Evolutionary conservation across 108 stramenopile species (phyloP).

Genomic region (Conticribra guillardii): DNA sequence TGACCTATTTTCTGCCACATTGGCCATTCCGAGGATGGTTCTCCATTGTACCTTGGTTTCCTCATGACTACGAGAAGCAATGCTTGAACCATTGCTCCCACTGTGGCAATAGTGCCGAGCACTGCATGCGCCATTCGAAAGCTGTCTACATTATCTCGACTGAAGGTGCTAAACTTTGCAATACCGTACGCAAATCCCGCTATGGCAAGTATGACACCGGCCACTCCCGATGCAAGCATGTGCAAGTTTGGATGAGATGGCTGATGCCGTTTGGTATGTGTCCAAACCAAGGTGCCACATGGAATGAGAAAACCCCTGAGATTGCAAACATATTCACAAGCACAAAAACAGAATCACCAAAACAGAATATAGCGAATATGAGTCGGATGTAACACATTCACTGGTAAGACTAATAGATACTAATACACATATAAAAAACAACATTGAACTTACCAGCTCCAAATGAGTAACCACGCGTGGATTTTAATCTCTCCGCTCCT

Average conservation of each 20-base stretch:
- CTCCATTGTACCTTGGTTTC: neutral
- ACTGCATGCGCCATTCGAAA: constrained; percentile 19
- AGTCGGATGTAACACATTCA: no score
- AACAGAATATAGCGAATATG: no score
- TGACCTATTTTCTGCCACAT: constrained; percentile 4
- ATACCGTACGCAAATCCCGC: constrained; percentile 16
- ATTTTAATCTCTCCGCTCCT: constrained; percentile 5
- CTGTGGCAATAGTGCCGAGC: constrained; percentile 15
- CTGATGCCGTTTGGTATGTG: constrained; percentile 11
- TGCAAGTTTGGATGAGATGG: neutral
- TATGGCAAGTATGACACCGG: constrained; percentile 1
- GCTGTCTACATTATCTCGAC: neutral
- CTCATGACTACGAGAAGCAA: constrained; percentile 1
- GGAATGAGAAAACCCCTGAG: constrained; percentile 18
- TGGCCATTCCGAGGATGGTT: neutral
- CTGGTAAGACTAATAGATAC: no score
- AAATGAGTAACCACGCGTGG: constrained; percentile 12
- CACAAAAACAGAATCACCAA: no score
- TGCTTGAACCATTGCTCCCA: constrained; percentile 1
- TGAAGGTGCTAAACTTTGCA: constrained; percentile 2
- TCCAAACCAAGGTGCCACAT: constrained; percentile 7
- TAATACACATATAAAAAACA: no score
- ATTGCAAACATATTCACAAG: no score
- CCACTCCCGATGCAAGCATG: neutral
- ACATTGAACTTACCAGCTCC: neutral